A percentile compares a stretch with the other conserved stretches of the same genome.
phyloP scores from a whole-genome alignment of 192 early-diverging fungal genomes.

The Coemansia sp. region DNA sequence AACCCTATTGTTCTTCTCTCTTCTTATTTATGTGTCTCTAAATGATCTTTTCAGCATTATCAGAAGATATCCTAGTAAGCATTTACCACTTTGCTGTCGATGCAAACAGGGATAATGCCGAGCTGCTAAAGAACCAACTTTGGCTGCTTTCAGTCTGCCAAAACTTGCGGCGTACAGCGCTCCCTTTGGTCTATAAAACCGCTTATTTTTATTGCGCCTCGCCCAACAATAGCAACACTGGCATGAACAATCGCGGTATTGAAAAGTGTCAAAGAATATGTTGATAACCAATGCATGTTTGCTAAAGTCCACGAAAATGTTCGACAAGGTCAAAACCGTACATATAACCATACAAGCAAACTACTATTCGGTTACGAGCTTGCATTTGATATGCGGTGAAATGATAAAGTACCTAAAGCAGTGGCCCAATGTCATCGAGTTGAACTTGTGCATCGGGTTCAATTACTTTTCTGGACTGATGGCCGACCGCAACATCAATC shows the following conservation, averaged over 20 bases:
- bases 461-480: not conserved
- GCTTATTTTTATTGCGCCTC: not conserved
- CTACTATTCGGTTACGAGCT: not conserved
- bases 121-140: not conserved
- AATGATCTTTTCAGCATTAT: not conserved
- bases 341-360: not conserved
- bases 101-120: not conserved
- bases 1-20: not conserved
- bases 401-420: not conserved
- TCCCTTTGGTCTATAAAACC: conserved; percentile 1
- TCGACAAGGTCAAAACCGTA: not conserved
- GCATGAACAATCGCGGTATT: not conserved
- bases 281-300: not conserved
- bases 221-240: not conserved
- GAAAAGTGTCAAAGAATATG: not conserved
- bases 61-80: not conserved
- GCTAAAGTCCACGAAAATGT: not conserved
- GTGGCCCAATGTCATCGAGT: not conserved
- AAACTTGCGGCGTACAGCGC: not conserved
- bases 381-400: not conserved
- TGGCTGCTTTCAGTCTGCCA: not conserved
- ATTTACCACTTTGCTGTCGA: not conserved
- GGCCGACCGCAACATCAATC: not conserved
- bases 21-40: not conserved
- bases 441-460: not conserved